Evolutionary conservation across 2,329 filamentous ascomycete genomes (phyloP), one percentile per base, ranked within the genome.

Genomic region (Plenodomus biglobosus): DNA sequence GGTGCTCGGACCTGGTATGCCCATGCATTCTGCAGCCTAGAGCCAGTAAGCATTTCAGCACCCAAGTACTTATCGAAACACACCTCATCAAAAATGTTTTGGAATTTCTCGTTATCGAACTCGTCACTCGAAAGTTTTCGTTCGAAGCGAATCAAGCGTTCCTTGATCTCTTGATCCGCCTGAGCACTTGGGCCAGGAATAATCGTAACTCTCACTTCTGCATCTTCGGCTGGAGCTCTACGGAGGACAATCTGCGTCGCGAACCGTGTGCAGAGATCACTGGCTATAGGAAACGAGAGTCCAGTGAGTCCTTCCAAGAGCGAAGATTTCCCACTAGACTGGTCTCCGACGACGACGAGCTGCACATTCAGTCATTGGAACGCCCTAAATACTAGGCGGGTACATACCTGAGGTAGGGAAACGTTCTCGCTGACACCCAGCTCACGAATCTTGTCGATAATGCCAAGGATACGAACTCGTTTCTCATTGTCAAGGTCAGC

Each of bases 401-500:
- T 32, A 37, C 42, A 21, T 42, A 50, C 48, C 43, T 50, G 43
- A 40, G 48, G 48, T 18, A 50, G 27, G 15, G 43, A 50, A 20
- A 50, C 43, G 17, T 46, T 50, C 27, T 50, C 42, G 24, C 48
- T 34, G 8, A 50, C 40, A 6, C 48, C 48, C 8, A 32, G 40
- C 32, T 55, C 48, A 5, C 52, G 52, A 20, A 55, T n/a, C 19
- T 44, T 55, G 42, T 55, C 48, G 32, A 55, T 55, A 16, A 52
- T 35, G 38, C 52, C 52, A 15, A 55, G 52, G 22, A 55, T 46
- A 15, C 46, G 41, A 32, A 55, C 27, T 36, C 52, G 52, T 37
- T 49, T 44, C 27, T 49, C 48, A 34, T 55, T 52, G 40, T 55
- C 48, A 17, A 55, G 45, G 30, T 55, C 52, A 32, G 32, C 42